Conservation (phyloP, 176 grass and related monocot genomes). For the Rhynchospora breviuscula region DNA sequence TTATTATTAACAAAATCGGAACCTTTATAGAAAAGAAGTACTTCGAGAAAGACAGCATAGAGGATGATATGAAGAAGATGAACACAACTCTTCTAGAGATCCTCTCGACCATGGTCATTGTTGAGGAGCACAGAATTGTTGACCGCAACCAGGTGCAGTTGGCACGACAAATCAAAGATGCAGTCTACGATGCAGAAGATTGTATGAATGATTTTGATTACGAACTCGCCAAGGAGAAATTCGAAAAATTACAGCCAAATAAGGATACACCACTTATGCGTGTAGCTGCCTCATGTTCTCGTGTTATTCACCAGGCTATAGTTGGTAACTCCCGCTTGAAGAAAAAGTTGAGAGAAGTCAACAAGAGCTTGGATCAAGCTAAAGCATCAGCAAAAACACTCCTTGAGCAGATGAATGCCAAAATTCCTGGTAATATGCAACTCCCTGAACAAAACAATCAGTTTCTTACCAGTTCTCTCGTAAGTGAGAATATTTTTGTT, state of each 20-base stretch:
- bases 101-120: constrained; percentile 13
- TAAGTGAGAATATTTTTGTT: neutral
- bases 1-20: constrained; percentile 18
- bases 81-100: constrained; percentile 25
- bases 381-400: too few relatives aligned
- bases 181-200: constrained; percentile 40
- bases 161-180: constrained; percentile 31
- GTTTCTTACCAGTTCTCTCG: too few relatives aligned
- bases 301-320: neutral
- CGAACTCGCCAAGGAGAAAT: constrained; percentile 22
- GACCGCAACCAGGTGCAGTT: constrained; percentile 11
- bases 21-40: constrained; percentile 29
- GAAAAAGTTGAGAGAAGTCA: too few relatives aligned
- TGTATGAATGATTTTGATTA: constrained; percentile 38
- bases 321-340: neutral
- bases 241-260: neutral
- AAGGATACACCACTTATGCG: neutral
- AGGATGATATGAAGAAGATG: constrained; percentile 30
- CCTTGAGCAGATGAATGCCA: too few relatives aligned
- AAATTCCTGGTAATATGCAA: too few relatives aligned
- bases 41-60: constrained; percentile 10
- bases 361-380: too few relatives aligned
- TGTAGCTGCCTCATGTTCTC: neutral
- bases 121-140: constrained; percentile 7
- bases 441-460: too few relatives aligned